These are phyloP conservation scores for Conoideocrella luteorostrata DNA, from an alignment of 2,329 filamentous ascomycete species.

Conservation along the genomic window DNA sequence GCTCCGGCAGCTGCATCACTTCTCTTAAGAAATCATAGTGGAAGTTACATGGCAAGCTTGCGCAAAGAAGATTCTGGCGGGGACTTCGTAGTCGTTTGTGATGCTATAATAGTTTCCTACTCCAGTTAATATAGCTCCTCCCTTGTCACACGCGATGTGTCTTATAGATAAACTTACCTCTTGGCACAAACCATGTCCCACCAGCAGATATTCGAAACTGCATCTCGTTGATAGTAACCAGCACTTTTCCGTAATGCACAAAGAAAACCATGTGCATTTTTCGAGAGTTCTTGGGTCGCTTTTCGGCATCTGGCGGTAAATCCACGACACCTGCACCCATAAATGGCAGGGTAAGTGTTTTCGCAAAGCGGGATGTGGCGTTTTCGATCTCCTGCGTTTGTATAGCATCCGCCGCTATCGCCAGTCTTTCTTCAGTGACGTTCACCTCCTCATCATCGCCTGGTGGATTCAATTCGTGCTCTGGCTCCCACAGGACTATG, in stretches of 20 bases:
- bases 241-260: constrained; percentile 74
- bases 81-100: constrained; percentile 65
- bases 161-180: constrained; percentile 57
- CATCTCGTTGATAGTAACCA: constrained; percentile 69
- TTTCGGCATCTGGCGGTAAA: constrained; percentile 73
- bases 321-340: constrained; percentile 89
- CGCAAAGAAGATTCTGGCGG: constrained; percentile 82
- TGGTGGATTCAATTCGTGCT: constrained; percentile 48
- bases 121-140: too few relatives aligned
- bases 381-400: constrained; percentile 52
- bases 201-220: constrained; percentile 79
- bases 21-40: neutral
- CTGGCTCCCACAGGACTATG: constrained; percentile 57
- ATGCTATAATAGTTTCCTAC: constrained; percentile 92
- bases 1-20: too few relatives aligned
- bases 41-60: constrained; percentile 64
- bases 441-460: constrained; percentile 48
- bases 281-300: constrained; percentile 84
- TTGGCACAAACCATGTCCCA: constrained; percentile 88
- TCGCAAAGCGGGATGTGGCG: constrained; percentile 79
- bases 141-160: constrained; percentile 6
- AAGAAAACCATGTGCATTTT: constrained; percentile 98
- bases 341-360: constrained; percentile 77
- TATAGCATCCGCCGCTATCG: constrained; percentile 49
- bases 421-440: constrained; percentile 48